These are phyloP conservation scores for Haplosporangium sp. DNA, from an alignment of 371 early-diverging fungal species.

Conservation along the genomic window DNA sequence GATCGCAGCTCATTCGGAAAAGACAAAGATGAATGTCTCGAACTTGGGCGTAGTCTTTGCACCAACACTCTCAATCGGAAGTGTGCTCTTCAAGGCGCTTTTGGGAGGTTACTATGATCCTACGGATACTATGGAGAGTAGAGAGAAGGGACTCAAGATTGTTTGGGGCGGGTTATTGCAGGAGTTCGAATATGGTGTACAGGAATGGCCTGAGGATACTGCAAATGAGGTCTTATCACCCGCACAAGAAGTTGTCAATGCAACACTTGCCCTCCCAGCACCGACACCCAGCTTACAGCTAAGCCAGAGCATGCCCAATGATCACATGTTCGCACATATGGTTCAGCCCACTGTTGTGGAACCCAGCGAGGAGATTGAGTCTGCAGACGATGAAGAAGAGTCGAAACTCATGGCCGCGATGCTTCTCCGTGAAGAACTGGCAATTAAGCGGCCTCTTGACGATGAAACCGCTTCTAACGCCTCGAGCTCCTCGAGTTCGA, in stretches of 20 bases:
- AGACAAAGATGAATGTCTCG: constrained; percentile 51
- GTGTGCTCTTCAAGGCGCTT: constrained; percentile 41
- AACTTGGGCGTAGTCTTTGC: constrained; percentile 53
- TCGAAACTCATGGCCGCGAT: constrained; percentile 27
- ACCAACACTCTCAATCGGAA: constrained; percentile 47
- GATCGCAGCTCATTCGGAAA: constrained; percentile 41
- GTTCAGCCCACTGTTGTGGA: background rate
- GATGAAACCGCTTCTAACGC: constrained; percentile 33
- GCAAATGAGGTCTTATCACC: constrained; percentile 17
- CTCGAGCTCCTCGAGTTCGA: constrained; percentile 24
- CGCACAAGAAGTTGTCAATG: constrained; percentile 34
- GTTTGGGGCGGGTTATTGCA: constrained; percentile 49
- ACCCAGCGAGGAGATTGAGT: background rate
- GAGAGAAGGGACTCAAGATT: constrained; percentile 46
- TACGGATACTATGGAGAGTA: constrained; percentile 28
- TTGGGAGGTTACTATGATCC: constrained; percentile 46
- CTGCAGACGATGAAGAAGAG: constrained; percentile 22
- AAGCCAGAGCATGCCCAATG: constrained; percentile 20
- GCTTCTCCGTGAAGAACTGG: constrained; percentile 30
- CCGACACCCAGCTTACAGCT: background rate
- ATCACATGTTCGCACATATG: constrained; percentile 3
- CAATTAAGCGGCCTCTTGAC: constrained; percentile 12
- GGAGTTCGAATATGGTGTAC: constrained; percentile 18
- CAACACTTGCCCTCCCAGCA: constrained; percentile 1
- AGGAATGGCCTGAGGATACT: constrained; percentile 27